These are phyloP conservation scores for Solanum virginianum DNA, from an alignment of 257 asterid genomes.

Conservation along the genomic window DNA sequence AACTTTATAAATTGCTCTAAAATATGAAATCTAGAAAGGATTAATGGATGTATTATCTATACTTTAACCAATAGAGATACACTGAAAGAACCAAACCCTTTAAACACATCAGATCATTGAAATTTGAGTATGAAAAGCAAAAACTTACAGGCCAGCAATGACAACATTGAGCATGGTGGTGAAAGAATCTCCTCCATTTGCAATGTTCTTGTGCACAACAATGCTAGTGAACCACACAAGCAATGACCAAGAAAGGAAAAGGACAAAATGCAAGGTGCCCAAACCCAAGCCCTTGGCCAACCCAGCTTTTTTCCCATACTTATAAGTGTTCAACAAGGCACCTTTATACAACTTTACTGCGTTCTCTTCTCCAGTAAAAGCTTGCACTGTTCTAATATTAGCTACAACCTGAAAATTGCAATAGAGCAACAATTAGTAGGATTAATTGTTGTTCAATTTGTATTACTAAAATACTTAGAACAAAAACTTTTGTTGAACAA, in stretches of 20 bases:
- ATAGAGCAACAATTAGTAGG: neutral
- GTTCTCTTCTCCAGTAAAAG: conserved; percentile 85
- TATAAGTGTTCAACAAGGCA: conserved; percentile 57
- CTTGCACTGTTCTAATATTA: conserved; percentile 90
- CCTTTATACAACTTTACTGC: conserved; percentile 54
- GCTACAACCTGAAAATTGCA: conserved; percentile 53
- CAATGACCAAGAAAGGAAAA: conserved; percentile 90
- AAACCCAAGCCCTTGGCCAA: conserved; percentile 92
- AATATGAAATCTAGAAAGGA: neutral
- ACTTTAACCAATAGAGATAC: neutral
- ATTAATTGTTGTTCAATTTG: neutral
- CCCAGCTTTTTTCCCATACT: conserved; percentile 78
- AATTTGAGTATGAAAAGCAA: neutral
- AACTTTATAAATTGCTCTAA: neutral
- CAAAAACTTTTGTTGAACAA: too few relatives aligned
- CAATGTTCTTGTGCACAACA: conserved; percentile 75
- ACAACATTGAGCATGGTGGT: conserved; percentile 99
- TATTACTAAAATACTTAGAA: too few relatives aligned
- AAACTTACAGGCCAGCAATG: conserved; percentile 84
- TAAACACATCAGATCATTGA: neutral
- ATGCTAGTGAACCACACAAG: conserved; percentile 96
- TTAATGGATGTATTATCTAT: neutral
- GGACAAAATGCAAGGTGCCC: conserved; percentile 83
- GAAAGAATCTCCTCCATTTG: conserved; percentile 91
- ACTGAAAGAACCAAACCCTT: neutral